Conservation (phyloP, 441 rosid genomes). For the Pelargonium australe region DNA sequence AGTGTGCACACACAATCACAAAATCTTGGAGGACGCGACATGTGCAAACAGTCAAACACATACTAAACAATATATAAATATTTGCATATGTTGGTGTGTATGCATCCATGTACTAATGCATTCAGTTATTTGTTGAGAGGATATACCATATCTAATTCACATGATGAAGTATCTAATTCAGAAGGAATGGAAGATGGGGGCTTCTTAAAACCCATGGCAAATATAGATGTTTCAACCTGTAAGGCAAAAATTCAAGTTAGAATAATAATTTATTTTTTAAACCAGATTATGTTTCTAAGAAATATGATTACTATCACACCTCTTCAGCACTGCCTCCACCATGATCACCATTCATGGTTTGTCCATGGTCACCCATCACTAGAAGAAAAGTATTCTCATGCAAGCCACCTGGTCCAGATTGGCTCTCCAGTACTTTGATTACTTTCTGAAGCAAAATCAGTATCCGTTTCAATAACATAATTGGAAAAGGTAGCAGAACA, state of each 20-base stretch:
- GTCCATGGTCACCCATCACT: slow-evolving; percentile 99
- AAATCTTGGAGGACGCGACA: neutral
- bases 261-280: slow-evolving; percentile 11
- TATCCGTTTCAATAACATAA: slow-evolving; percentile 7
- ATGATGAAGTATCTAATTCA: slow-evolving; percentile 59
- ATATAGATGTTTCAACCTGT: slow-evolving; percentile 90
- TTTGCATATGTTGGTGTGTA: neutral
- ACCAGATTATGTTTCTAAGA: slow-evolving; percentile 13
- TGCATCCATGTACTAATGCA: slow-evolving; percentile 2
- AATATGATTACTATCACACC: slow-evolving; percentile 35
- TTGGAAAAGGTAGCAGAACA: slow-evolving; percentile 4
- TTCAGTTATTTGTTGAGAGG: slow-evolving; percentile 12
- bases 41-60: neutral
- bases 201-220: slow-evolving; percentile 82
- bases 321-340: slow-evolving; percentile 98
- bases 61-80: neutral
- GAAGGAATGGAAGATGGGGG: slow-evolving; percentile 50
- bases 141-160: slow-evolving; percentile 52
- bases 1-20: neutral
- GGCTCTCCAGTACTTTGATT: slow-evolving; percentile 48
- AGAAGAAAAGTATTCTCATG: slow-evolving; percentile 83
- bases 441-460: slow-evolving; percentile 46
- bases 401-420: slow-evolving; percentile 73
- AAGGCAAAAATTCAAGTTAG: slow-evolving; percentile 23
- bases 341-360: slow-evolving; percentile 95